Evolutionary conservation across 1,139 yeast species (phyloP).

Genomic region (Debaryomyces robertsiae): DNA sequence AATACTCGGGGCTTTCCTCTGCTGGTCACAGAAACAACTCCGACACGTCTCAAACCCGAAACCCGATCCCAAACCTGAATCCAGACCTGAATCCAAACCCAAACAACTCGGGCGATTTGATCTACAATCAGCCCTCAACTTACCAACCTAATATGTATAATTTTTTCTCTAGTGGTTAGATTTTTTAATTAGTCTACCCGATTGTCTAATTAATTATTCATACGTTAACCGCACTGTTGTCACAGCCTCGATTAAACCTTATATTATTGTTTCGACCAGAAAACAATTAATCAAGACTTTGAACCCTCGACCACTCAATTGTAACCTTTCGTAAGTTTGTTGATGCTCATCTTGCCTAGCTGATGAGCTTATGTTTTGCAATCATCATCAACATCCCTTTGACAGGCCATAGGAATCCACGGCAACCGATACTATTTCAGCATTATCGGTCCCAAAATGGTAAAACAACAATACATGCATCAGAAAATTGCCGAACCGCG

Average conservation of each 20-base stretch:
- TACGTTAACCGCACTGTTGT: not conserved
- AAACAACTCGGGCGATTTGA: constrained; percentile 23
- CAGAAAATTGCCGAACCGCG: constrained; percentile 6
- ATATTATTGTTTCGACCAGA: not conserved
- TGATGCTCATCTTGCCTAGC: not conserved
- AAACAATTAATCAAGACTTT: not conserved
- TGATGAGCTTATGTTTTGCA: not conserved
- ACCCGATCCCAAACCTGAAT: constrained; percentile 1
- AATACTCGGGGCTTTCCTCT: not conserved
- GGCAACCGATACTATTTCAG: not conserved
- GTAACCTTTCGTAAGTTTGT: not conserved
- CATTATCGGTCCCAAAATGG: constrained; percentile 9
- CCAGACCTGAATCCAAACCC: not conserved
- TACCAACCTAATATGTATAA: constrained; percentile 53
- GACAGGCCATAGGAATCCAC: too few relatives aligned
- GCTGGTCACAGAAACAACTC: not conserved
- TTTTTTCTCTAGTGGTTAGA: constrained; percentile 31
- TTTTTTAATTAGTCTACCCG: not conserved
- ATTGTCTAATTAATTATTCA: too few relatives aligned
- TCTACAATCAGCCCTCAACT: constrained; percentile 51
- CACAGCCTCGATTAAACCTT: constrained; percentile 1
- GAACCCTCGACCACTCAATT: too few relatives aligned
- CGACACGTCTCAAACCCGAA: not conserved
- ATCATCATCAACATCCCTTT: too few relatives aligned
- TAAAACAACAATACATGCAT: constrained; percentile 9